Base-by-base conservation (phyloP, 2,329 filamentous ascomycete genomes). In the Fusarium floridanum region DNA sequence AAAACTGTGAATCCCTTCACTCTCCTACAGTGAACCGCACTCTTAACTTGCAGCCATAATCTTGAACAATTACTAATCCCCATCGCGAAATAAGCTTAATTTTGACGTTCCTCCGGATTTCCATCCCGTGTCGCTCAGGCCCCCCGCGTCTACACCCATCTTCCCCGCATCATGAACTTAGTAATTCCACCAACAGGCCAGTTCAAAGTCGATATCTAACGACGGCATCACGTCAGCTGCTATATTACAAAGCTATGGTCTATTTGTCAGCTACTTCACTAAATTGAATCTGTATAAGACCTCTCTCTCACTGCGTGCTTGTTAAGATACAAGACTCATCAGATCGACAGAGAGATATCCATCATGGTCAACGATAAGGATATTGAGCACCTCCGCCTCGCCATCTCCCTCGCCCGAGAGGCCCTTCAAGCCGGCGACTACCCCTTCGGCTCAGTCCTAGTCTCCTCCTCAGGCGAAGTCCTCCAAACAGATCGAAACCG, bases 391-490 rank as follows among this genome's bases (percentile, higher is more conserved):
- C 73, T 75, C 20, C 67, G 61, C 41, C 73, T 75, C 29, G 75
- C 73, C 36, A 65, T 83, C 43, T 75, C 74, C 61, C 82, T 83
- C n/a, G 82, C 82, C 56, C 73, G 77, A 7, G 81, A 84, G 66
- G 81, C 82, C n/a, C 76, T 83, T 32, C 71, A 82, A 24, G 82
- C 82, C 5, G 82, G 82, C 53, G 81, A 84, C 61, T 75, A 76
- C 22, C 82, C 82, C 14, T 84, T 84, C 32, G 82, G 82, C 45
- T 83, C 82, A 22, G 80, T 84, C 16, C 78, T 84, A 27, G 82
- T 83, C 60, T 76, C 77, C 27, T 57, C 66, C 36, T 39, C 67
- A 6, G 80, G 79, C 48, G 66, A 32, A 14, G 72, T 82, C 39
- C 75, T 83, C 17, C 72, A 81, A 34, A 69, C 76, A 24, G 82